Evolutionary conservation across 225 moss, liverwort and hornwort genomes (phyloP), one percentile per base, ranked within the genome.

Genomic region (Asterella californica): DNA sequence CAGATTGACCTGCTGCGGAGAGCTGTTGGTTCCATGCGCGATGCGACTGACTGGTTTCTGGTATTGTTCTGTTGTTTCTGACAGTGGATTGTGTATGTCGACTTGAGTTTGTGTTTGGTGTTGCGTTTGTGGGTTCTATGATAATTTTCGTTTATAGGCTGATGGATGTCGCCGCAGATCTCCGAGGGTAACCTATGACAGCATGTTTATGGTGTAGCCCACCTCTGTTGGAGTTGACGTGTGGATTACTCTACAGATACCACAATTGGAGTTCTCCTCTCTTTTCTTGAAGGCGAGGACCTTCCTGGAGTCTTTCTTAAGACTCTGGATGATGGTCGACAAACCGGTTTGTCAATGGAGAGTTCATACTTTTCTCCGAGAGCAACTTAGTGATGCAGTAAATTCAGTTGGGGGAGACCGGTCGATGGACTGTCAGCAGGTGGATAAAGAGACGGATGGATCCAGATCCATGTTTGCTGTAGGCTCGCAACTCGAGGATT

Each of bases 1-100:
- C 83, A 81, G 61, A 78, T 83, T 42, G 86, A 86, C 18, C 32
- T 34, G 29, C 37, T 86, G 80, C 77, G 81, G 54, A 86, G 67
- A 19, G 78, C 80, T 37, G 54, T 83, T 29, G 69, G 72, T 62
- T 49, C 64, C 32, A 48, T 83, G 60, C 80, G 52, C 29, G 75
- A 63, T 32, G 75, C 42, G n/a, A 52, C 74, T 46, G 81, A 72
- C 46, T 59, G 80, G 37, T 75, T 78, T 37, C 54, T 79, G 70
- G 79, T 79, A 79, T 38, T 76, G 48, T 70, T 25, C 48, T 42
- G 7, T 15, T 22, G 34, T 46, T 0, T 0, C 9, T 32, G 33
- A 32, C 19, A 24, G 7, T 30, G 1, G 29, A 29, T 50, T 53
- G 4, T 50, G 17, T 8, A 8, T 24, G 54, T 34, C 55, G 36